Evolutionary conservation across 768 basidiomycete genomes (phyloP).

Genomic region (Russula compacta): DNA sequence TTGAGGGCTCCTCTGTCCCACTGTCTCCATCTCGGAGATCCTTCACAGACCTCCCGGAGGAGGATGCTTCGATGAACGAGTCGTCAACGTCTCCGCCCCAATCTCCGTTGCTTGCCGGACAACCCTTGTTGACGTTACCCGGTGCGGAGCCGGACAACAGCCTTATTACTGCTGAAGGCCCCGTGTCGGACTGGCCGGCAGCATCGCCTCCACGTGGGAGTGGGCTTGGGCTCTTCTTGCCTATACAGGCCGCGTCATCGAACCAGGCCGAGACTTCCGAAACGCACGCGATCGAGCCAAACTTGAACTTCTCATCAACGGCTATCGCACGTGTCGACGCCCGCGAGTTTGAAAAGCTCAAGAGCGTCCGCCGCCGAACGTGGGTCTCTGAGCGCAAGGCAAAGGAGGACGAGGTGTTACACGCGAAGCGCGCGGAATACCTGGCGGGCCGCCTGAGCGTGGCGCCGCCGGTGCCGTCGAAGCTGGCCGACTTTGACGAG

Average conservation of each 20-base stretch:
- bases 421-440: slow-evolving; percentile 12
- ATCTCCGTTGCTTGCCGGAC: slow-evolving; percentile 3
- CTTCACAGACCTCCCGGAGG: slow-evolving; percentile 11
- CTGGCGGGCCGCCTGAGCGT: slow-evolving; percentile 16
- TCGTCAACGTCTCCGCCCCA: neutral
- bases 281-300: slow-evolving; percentile 14
- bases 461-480: slow-evolving; percentile 16
- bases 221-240: slow-evolving; percentile 17
- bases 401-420: slow-evolving; percentile 15
- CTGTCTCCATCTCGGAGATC: slow-evolving; percentile 17
- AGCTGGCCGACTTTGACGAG: slow-evolving; percentile 23
- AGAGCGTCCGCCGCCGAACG: slow-evolving; percentile 14
- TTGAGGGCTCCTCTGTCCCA: neutral
- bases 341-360: slow-evolving; percentile 12
- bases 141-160: slow-evolving; percentile 37
- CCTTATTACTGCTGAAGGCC: slow-evolving; percentile 12
- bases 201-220: slow-evolving; percentile 8
- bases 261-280: slow-evolving; percentile 5
- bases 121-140: slow-evolving; percentile 31
- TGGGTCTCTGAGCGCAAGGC: slow-evolving; percentile 20
- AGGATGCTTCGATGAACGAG: slow-evolving; percentile 1
- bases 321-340: slow-evolving; percentile 9
- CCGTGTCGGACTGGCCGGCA: slow-evolving; percentile 12
- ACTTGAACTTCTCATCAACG: slow-evolving; percentile 12
- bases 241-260: slow-evolving; percentile 17